These are phyloP conservation scores for Scedosporium aurantiacum DNA, from an alignment of 2,329 filamentous ascomycete species.

Conservation along the genomic window DNA sequence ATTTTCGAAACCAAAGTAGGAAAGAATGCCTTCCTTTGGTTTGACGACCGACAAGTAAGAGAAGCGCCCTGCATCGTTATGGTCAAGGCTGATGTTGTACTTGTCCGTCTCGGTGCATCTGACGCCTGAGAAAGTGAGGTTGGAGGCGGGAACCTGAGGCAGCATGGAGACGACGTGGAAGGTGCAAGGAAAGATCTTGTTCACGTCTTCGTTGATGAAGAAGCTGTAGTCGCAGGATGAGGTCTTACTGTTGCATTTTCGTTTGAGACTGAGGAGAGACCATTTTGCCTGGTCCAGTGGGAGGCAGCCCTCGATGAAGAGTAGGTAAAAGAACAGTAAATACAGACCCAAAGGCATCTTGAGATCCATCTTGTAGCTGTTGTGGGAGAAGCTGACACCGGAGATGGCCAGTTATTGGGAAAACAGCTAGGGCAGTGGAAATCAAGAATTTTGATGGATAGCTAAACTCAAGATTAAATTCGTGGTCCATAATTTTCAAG, in stretches of 20 bases:
- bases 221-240: conserved; percentile 8
- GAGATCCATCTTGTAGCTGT: not conserved
- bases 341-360: not conserved
- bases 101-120: not conserved
- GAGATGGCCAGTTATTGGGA: too few species aligned
- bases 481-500: too few species aligned
- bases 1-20: not conserved
- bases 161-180: conserved; percentile 3
- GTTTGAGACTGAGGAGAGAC: conserved; percentile 5
- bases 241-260: not conserved
- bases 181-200: not conserved
- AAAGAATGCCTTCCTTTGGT: not conserved
- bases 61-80: not conserved
- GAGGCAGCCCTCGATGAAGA: not conserved
- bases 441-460: too few species aligned
- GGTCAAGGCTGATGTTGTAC: not conserved
- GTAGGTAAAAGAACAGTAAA: not conserved
- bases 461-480: too few species aligned
- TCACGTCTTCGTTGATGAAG: not conserved
- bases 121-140: not conserved
- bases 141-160: not conserved
- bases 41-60: not conserved
- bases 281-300: conserved; percentile 1
- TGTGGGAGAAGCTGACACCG: not conserved
- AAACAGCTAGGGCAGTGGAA: too few species aligned